Evolutionary conservation across 31 red algal genomes (phyloP), one percentile per base, ranked within the genome.

Genomic region (Bonnemaisonia californica): DNA sequence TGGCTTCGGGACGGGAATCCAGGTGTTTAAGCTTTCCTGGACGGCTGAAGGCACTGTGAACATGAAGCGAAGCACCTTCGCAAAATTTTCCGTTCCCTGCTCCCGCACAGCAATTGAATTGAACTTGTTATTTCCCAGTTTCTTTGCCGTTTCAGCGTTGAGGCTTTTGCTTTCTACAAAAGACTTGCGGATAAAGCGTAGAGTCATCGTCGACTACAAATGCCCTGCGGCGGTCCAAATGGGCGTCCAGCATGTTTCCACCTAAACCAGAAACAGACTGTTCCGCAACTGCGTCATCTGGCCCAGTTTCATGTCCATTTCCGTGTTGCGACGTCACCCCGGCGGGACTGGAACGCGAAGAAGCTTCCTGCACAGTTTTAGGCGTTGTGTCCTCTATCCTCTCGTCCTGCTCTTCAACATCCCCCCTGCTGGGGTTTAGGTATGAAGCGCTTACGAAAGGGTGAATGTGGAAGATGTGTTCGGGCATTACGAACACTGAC

Each of bases 1-100:
- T n/a, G n/a, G n/a, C 72, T 59, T 60, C 24, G 47, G 12, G 59
- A 77, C 72, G 9, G 72, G n/a, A 16, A 57, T 47, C 72, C 47
- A 77, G n/a, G 12, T 77, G 72, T 77, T 77, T 48, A 77, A 59
- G 27, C n/a, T 22, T 22, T 0, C 18, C 30, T 41, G 72, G 13
- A 77, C 9, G 11, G 47, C 0, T 9, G 22, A 0, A 18, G 72
- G 72, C 8, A 77, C 13, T 19, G 47, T 27, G 48, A 59, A 59
- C 22, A 77, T 59, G 18, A 77, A 77, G 22, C 72, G 19, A 29
- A 77, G 48, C 41, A 77, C 24, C 9, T 59, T 56, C 12, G 19
- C 11, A 59, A 77, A 77, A 23, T 77, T 77, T 21, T 16, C 72
- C 11, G 56, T 77, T 58, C 0, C 72, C n/a, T 59, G 41, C 18